phyloP scores from a whole-genome alignment of 768 basidiomycete species.

The Lactarius trivialis region DNA sequence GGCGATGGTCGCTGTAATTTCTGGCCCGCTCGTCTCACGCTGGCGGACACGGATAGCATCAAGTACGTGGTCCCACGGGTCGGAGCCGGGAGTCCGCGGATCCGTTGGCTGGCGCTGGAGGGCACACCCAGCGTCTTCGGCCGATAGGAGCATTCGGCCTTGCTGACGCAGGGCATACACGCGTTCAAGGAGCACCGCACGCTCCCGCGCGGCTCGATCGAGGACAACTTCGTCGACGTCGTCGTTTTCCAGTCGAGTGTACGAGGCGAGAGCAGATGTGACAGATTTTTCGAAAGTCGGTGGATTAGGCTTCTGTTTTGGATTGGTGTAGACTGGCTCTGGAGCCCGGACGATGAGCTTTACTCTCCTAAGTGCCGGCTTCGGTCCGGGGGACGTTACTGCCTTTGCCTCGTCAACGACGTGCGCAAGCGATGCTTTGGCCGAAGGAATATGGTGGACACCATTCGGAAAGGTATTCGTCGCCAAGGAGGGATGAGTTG shows the following conservation, averaged over 20 bases:
- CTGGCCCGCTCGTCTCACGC: conserved; percentile 33
- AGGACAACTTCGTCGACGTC: conserved; percentile 39
- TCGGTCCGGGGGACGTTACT: conserved; percentile 16
- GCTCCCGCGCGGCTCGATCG: conserved; percentile 34
- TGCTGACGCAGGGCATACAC: conserved; percentile 40
- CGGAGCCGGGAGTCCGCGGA: conserved; percentile 30
- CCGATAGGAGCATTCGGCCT: conserved; percentile 41
- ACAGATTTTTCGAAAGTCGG: conserved; percentile 51
- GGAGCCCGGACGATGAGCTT: conserved; percentile 63
- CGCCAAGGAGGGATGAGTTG: not conserved
- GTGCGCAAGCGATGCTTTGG: not conserved
- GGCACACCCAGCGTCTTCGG: conserved; percentile 30
- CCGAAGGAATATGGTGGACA: not conserved
- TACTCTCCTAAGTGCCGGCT: conserved; percentile 52
- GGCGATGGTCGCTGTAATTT: conserved; percentile 51
- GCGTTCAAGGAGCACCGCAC: conserved; percentile 39
- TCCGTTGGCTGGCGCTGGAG: conserved; percentile 15
- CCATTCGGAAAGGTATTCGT: conserved; percentile 10
- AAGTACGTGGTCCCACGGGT: conserved; percentile 57
- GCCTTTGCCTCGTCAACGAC: not conserved
- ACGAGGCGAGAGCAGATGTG: conserved; percentile 53
- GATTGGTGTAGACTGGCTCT: conserved; percentile 54
- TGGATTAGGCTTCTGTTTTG: conserved; percentile 54
- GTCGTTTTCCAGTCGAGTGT: conserved; percentile 44
- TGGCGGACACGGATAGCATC: conserved; percentile 35